Percentiles rank a stretch among this genome's conserved stretches.
Evolutionary conservation across 306 rosid genomes (phyloP).

Genomic region (Dryas drummondii): DNA sequence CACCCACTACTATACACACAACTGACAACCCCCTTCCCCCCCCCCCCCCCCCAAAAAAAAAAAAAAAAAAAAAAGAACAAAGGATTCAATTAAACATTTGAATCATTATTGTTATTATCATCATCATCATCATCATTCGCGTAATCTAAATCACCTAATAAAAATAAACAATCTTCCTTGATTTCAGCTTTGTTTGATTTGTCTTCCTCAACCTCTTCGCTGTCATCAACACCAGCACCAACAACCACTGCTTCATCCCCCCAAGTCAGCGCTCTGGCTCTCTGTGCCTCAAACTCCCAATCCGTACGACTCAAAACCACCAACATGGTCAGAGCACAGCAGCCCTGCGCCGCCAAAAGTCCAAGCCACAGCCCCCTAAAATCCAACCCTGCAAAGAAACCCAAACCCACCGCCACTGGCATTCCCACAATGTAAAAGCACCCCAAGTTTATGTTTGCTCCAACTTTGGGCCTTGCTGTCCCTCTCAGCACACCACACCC

Average conservation of each 20-base stretch:
- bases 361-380: slow-evolving; percentile 88
- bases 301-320: slow-evolving; percentile 62
- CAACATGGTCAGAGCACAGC: slow-evolving; percentile 82
- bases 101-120: slow-evolving; percentile 1
- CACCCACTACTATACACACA: slow-evolving; percentile 44
- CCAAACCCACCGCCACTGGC: slow-evolving; percentile 74
- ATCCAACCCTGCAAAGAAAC: slow-evolving; percentile 63
- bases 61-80: not conserved
- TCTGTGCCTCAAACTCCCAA: slow-evolving; percentile 70
- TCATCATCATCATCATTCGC: slow-evolving; percentile 18
- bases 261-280: slow-evolving; percentile 59
- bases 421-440: slow-evolving; percentile 86
- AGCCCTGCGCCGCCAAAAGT: slow-evolving; percentile 81
- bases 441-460: slow-evolving; percentile 77
- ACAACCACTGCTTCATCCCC: slow-evolving; percentile 17
- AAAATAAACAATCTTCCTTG: slow-evolving; percentile 42
- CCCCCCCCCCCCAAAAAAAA: not conserved
- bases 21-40: not conserved
- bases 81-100: not conserved
- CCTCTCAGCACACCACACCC: slow-evolving; percentile 95
- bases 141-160: slow-evolving; percentile 16
- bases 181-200: slow-evolving; percentile 28
- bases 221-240: slow-evolving; percentile 23
- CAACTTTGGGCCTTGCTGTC: slow-evolving; percentile 83
- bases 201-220: slow-evolving; percentile 35